Base-by-base conservation (phyloP, 768 basidiomycete genomes). In the Podaxis sp. region DNA sequence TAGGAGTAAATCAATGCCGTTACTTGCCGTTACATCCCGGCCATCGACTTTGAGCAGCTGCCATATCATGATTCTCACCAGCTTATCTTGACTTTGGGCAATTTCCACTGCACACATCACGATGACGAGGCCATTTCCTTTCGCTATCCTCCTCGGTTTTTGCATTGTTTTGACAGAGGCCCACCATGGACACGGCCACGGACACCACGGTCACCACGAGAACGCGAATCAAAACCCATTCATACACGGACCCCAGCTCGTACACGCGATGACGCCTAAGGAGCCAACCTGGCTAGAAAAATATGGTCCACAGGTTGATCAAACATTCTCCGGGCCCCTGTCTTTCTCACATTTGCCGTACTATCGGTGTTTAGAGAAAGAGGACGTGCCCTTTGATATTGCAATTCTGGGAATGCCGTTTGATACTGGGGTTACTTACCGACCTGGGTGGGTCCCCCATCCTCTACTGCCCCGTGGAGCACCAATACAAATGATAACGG, bases 331-430 rank as follows among this genome's bases (percentile, higher is more conserved):
- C 5, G 94, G 94, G 0, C 89, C 92, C 33, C 79, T 90, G 15
- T 81, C 91, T 0, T 96, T 96, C 77, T 90, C 93, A 19, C 93
- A 93, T 68, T 76, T 93, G 13, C 87, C 91, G 1, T 93, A 92
- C 70, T 67, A 77, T 7, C 82, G 83, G 40, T 94, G 92, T 70
- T 77, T 94, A 41, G 86, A 90, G 64, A 79, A 88, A 65, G 77
- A 79, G 55, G 69, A 68, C 15, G 69, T 74, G 13, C 66, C 67
- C 2, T 90, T 90, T 67, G 91, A 95, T 72, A 85, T 96, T 57
- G 93, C 90, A 1, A 71, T 96, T 40, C 74, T 96, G 4, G 93
- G 91, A 7, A 85, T 91, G 78, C 90, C 90, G 0, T 91, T 92
- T 67, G 89, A 93, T 67, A 93, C 90, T 0, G 81, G 77, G 1